A percentile compares a stretch with the other conserved stretches of the same genome.
phyloP scores from a whole-genome alignment of 2,329 filamentous ascomycete genomes.

The Fusarium bactridioides region DNA sequence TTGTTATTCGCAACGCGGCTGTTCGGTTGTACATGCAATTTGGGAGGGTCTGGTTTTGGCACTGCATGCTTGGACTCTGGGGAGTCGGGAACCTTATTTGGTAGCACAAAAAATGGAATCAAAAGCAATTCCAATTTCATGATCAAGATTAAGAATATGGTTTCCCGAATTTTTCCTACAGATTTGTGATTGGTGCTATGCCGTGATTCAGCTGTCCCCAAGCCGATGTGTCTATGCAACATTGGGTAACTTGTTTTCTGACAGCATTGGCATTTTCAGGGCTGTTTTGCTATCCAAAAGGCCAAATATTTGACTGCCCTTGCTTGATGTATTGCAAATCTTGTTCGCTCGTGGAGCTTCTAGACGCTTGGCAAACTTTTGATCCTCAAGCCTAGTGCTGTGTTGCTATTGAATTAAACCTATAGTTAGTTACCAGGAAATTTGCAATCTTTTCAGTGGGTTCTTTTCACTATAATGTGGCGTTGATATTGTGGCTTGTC shows the following conservation, averaged over 20 bases:
- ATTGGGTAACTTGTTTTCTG: too few relatives aligned
- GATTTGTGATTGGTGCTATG: background rate
- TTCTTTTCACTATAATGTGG: background rate
- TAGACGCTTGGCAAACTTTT: background rate
- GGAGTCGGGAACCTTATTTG: conserved; percentile 44
- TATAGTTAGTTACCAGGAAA: background rate
- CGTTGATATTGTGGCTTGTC: conserved; percentile 8
- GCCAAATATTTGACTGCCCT: background rate
- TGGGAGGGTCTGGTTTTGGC: conserved; percentile 44
- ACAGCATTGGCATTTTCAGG: background rate
- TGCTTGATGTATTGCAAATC: background rate
- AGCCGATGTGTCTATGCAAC: too few relatives aligned
- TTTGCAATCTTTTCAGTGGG: background rate
- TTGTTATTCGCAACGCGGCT: conserved; percentile 14
- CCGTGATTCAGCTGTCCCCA: background rate
- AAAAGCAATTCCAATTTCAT: conserved; percentile 42
- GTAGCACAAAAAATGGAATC: conserved; percentile 46
- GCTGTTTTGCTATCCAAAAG: background rate
- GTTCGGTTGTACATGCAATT: conserved; percentile 29
- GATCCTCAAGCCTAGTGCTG: background rate
- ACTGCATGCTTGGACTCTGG: conserved; percentile 45
- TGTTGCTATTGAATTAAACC: background rate
- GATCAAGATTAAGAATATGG: conserved; percentile 38
- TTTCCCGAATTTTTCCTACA: conserved; percentile 27
- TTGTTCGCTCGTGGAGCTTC: background rate